These are phyloP conservation scores for Umbelopsis sp. DNA, from an alignment of 371 early-diverging fungal species.

Conservation along the genomic window DNA sequence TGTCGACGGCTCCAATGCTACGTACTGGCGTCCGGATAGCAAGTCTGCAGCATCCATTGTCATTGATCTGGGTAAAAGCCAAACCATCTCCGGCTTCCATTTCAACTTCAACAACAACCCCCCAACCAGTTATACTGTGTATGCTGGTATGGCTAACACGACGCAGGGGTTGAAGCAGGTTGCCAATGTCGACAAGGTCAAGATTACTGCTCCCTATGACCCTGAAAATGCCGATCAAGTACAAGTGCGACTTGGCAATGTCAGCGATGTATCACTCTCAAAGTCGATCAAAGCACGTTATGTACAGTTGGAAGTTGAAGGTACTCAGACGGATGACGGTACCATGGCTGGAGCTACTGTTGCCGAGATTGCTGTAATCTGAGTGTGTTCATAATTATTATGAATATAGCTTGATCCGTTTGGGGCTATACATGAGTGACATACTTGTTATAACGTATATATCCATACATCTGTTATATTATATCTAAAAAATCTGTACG, in stretches of 20 bases:
- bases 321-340: conserved; percentile 26
- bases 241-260: conserved; percentile 25
- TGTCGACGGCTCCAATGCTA: conserved; percentile 32
- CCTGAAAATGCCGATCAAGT: conserved; percentile 22
- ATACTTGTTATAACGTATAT: too few species aligned
- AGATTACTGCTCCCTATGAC: conserved; percentile 34
- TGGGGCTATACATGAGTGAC: too few species aligned
- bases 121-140: conserved; percentile 23
- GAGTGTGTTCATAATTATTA: not conserved
- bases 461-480: too few species aligned
- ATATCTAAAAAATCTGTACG: too few species aligned
- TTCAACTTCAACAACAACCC: conserved; percentile 34
- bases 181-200: conserved; percentile 27
- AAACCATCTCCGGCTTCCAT: conserved; percentile 29
- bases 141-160: conserved; percentile 22
- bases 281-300: conserved; percentile 25
- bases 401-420: too few species aligned
- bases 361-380: conserved; percentile 29
- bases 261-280: conserved; percentile 26
- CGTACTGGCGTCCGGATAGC: conserved; percentile 32
- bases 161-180: conserved; percentile 24
- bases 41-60: conserved; percentile 22
- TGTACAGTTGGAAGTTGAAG: conserved; percentile 28
- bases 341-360: conserved; percentile 17
- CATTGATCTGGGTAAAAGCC: conserved; percentile 28